Conservation (phyloP, 768 basidiomycete genomes). For the Boletus coccyginus region DNA sequence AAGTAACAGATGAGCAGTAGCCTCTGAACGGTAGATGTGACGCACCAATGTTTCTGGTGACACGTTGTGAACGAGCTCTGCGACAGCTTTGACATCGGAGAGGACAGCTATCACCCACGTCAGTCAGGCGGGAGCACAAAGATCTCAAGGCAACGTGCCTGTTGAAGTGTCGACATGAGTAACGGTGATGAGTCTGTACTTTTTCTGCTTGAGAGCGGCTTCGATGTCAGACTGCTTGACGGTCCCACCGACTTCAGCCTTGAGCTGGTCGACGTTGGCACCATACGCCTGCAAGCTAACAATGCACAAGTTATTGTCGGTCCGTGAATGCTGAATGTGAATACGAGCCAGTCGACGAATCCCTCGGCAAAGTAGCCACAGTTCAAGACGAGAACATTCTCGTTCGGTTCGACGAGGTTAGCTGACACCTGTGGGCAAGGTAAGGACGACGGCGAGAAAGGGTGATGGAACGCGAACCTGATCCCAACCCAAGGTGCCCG, state of each 20-base stretch:
- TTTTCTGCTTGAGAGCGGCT: constrained; percentile 67
- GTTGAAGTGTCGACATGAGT: constrained; percentile 96
- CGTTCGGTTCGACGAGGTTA: constrained; percentile 83
- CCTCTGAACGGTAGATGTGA: constrained; percentile 2
- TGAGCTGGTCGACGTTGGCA: constrained; percentile 80
- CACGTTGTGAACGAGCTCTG: constrained; percentile 64
- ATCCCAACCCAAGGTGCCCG: constrained; percentile 97
- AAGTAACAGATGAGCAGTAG: neutral
- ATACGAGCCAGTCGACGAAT: constrained; percentile 75
- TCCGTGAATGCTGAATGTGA: neutral
- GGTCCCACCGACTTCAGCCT: constrained; percentile 77
- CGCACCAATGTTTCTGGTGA: constrained; percentile 83
- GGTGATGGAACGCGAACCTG: constrained; percentile 47
- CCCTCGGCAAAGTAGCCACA: constrained; percentile 94
- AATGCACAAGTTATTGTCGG: neutral
- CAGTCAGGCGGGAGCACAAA: neutral
- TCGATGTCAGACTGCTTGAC: constrained; percentile 62
- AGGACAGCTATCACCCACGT: constrained; percentile 59
- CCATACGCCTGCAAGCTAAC: constrained; percentile 82
- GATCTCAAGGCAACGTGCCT: constrained; percentile 34
- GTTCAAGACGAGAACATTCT: constrained; percentile 79
- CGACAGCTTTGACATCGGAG: constrained; percentile 76
- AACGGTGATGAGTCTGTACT: constrained; percentile 87
- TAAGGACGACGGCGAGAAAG: neutral
- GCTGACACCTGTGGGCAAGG: constrained; percentile 66